Evolutionary conservation across 208 protist species (phyloP).

Genomic region (Crithidia bombi): DNA sequence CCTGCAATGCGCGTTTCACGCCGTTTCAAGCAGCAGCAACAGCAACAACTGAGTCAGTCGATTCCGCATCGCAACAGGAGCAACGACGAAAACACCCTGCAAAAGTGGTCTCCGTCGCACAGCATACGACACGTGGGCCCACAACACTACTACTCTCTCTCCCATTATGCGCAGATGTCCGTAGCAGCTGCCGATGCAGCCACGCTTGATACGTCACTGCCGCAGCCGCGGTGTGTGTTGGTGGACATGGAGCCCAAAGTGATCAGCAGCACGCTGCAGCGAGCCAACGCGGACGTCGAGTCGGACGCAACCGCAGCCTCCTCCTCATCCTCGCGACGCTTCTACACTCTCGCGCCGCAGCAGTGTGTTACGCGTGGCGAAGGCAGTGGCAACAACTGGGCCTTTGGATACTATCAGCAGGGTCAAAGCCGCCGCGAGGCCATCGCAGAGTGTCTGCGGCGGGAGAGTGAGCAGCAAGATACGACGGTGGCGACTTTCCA

Average conservation of each 20-base stretch:
- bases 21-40: conserved; percentile 2
- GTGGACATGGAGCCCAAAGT: conserved; percentile 93
- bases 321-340: not conserved
- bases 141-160: conserved; percentile 34
- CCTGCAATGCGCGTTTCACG: conserved; percentile 20
- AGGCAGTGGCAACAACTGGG: conserved; percentile 93
- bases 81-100: not conserved
- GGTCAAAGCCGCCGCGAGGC: conserved; percentile 54
- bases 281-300: conserved; percentile 13
- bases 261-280: conserved; percentile 43
- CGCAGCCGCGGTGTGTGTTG: conserved; percentile 79
- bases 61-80: not conserved
- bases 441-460: conserved; percentile 74
- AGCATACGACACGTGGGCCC: not conserved
- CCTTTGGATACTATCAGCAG: conserved; percentile 81
- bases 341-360: conserved; percentile 53
- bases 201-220: conserved; percentile 12
- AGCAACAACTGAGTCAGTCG: not conserved
- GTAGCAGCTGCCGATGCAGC: not conserved
- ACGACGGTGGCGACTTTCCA: conserved; percentile 60
- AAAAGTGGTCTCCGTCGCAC: not conserved
- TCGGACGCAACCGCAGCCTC: not conserved
- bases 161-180: conserved; percentile 11
- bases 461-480: conserved; percentile 75
- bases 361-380: conserved; percentile 76